phyloP scores from a whole-genome alignment of 306 rosid genomes.

The Malus fusca region DNA sequence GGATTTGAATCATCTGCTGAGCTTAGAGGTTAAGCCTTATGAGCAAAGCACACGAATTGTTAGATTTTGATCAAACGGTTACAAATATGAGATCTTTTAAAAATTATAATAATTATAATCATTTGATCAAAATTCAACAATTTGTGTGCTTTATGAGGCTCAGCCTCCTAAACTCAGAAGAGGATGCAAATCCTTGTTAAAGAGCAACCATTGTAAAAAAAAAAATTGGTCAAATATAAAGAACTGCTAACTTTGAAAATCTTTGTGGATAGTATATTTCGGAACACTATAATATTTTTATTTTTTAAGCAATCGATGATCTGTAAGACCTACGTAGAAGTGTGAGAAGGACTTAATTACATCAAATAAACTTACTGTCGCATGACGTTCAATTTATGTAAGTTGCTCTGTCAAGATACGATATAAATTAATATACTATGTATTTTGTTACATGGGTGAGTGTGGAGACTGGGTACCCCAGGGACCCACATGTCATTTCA shows the following conservation, averaged over 20 bases:
- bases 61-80: too few relatives aligned
- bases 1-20: rapidly evolving
- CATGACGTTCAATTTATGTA: background rate
- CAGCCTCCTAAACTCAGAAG: rapidly evolving
- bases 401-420: background rate
- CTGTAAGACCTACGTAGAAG: background rate
- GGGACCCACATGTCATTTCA: constrained; percentile 5
- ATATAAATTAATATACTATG: background rate
- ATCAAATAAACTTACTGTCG: background rate
- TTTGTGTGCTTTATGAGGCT: rapidly evolving
- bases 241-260: background rate
- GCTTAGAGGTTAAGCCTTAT: too few relatives aligned
- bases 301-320: background rate
- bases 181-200: too few relatives aligned
- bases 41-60: too few relatives aligned
- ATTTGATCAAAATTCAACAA: too few relatives aligned
- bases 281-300: too few relatives aligned
- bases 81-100: too few relatives aligned
- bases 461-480: background rate
- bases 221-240: background rate
- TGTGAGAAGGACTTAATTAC: background rate
- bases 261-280: background rate
- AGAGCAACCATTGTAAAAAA: background rate
- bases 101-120: too few relatives aligned
- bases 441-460: background rate